phyloP scores from a whole-genome alignment of 176 grass and related monocot species.

The Calamus simplicifolius region DNA sequence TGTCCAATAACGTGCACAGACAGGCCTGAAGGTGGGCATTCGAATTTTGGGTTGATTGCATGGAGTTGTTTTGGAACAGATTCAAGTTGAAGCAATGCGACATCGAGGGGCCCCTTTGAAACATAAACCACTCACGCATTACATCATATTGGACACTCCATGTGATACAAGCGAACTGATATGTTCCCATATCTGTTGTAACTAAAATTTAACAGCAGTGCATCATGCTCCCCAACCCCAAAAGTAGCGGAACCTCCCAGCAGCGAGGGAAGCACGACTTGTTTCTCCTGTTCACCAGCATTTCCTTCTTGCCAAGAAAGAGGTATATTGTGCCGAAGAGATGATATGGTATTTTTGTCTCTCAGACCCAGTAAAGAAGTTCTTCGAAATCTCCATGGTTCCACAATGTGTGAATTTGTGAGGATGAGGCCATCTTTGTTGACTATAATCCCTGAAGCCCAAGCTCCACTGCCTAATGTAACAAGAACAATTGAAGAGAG shows the following conservation, averaged over 20 bases:
- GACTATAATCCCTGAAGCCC: slow-evolving; percentile 93
- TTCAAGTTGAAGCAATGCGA: slow-evolving; percentile 80
- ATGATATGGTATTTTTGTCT: slow-evolving; percentile 30
- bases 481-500: slow-evolving; percentile 78
- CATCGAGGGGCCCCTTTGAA: slow-evolving; percentile 75
- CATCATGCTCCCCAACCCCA: slow-evolving; percentile 34
- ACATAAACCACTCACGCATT: slow-evolving; percentile 73
- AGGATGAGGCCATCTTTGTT: slow-evolving; percentile 72
- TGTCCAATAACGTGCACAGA: slow-evolving; percentile 68
- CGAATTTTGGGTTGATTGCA: slow-evolving; percentile 59
- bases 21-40: slow-evolving; percentile 52
- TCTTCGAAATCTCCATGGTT: slow-evolving; percentile 95
- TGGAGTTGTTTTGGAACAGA: slow-evolving; percentile 41
- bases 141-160: slow-evolving; percentile 47
- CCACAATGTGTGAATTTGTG: slow-evolving; percentile 92
- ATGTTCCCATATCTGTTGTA: slow-evolving; percentile 55
- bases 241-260: slow-evolving; percentile 20
- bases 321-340: slow-evolving; percentile 9
- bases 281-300: slow-evolving; percentile 6
- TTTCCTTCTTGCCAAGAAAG: neutral
- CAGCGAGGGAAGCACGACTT: slow-evolving; percentile 14
- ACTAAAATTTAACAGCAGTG: slow-evolving; percentile 37
- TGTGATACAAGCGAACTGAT: slow-evolving; percentile 58
- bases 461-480: slow-evolving; percentile 60
- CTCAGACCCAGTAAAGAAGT: slow-evolving; percentile 44